Percentiles rank a stretch among this genome's conserved stretches.
Evolutionary conservation across 2,329 filamentous ascomycete species (phyloP).

Genomic region (Hirsutella minnesotensis): DNA sequence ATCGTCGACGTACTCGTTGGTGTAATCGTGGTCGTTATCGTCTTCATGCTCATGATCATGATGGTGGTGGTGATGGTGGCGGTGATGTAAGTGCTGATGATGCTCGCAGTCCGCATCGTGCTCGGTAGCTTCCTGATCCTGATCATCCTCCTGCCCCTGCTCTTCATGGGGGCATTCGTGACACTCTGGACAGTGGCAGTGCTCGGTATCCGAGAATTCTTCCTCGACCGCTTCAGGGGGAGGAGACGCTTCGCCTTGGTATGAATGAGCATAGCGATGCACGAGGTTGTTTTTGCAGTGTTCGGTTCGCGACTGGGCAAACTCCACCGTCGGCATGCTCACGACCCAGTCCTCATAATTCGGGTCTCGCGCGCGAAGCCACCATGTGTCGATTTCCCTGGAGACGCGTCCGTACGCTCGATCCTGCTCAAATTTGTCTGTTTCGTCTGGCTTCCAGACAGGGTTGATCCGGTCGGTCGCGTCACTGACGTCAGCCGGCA

Average conservation of each 20-base stretch:
- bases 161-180: conserved; percentile 13
- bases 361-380: conserved; percentile 46
- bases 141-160: conserved; percentile 10
- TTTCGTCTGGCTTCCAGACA: conserved; percentile 38
- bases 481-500: conserved; percentile 19
- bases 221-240: conserved; percentile 24
- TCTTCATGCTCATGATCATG: conserved; percentile 20
- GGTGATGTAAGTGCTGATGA: conserved; percentile 12
- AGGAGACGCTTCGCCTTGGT: conserved; percentile 28
- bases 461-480: conserved; percentile 33
- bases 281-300: conserved; percentile 48
- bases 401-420: conserved; percentile 48
- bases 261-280: conserved; percentile 38
- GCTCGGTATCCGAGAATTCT: conserved; percentile 24
- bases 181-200: conserved; percentile 21
- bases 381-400: conserved; percentile 54
- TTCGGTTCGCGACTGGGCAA: conserved; percentile 43
- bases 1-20: conserved; percentile 37
- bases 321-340: conserved; percentile 47
- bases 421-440: conserved; percentile 48
- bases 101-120: conserved; percentile 29
- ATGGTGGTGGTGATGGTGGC: conserved; percentile 17
- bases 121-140: conserved; percentile 24
- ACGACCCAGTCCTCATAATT: conserved; percentile 49
- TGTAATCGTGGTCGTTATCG: conserved; percentile 24